A percentile compares a stretch with the other conserved stretches of the same genome.
Evolutionary conservation across 2,329 filamentous ascomycete genomes (phyloP).

Genomic region (Colletotrichum godetiae): DNA sequence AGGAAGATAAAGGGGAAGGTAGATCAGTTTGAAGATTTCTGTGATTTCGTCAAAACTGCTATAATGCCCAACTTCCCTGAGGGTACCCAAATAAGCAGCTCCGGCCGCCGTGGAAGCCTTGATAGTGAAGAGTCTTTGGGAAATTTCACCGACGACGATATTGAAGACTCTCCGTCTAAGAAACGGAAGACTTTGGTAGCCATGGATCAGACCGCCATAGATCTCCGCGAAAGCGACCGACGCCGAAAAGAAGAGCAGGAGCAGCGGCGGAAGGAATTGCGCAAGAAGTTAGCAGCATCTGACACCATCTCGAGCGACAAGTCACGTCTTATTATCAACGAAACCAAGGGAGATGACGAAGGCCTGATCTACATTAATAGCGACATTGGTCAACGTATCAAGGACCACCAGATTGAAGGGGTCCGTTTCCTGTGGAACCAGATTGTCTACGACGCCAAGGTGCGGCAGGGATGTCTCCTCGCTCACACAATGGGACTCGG

Average conservation of each 20-base stretch:
- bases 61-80: slow-evolving; percentile 28
- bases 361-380: slow-evolving; percentile 73
- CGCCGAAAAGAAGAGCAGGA: slow-evolving; percentile 66
- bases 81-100: not conserved
- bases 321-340: slow-evolving; percentile 72
- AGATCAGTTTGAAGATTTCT: slow-evolving; percentile 43
- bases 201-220: slow-evolving; percentile 61
- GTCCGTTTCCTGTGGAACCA: slow-evolving; percentile 92
- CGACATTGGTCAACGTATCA: slow-evolving; percentile 73
- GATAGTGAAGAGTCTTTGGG: slow-evolving; percentile 2
- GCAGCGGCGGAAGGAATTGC: slow-evolving; percentile 60
- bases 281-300: slow-evolving; percentile 56
- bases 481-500: slow-evolving; percentile 93
- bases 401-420: slow-evolving; percentile 83
- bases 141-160: slow-evolving; percentile 17
- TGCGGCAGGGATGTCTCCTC: slow-evolving; percentile 80
- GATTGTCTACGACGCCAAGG: slow-evolving; percentile 69
- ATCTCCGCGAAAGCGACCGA: slow-evolving; percentile 66
- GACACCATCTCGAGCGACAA: slow-evolving; percentile 57
- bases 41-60: slow-evolving; percentile 39
- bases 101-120: not conserved
- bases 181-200: slow-evolving; percentile 59
- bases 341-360: slow-evolving; percentile 69
- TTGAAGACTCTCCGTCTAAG: slow-evolving; percentile 48
- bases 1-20: slow-evolving; percentile 40